These are phyloP conservation scores for Hymenoscyphus infarciens DNA, from an alignment of 2,329 filamentous ascomycete genomes.

Conservation along the genomic window DNA sequence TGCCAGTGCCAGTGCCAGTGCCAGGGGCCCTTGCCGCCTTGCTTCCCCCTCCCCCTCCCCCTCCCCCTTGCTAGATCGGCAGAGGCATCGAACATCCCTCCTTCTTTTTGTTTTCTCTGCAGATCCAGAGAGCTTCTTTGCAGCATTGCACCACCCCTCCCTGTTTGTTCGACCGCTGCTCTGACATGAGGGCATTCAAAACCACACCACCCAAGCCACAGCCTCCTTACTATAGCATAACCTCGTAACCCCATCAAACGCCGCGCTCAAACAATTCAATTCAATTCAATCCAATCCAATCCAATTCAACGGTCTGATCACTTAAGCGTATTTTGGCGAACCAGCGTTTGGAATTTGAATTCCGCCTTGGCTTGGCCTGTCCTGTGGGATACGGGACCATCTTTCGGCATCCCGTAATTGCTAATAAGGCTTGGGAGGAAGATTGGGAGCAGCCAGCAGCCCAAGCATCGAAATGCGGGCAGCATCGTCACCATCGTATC, in stretches of 20 bases:
- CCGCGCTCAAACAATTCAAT: not conserved
- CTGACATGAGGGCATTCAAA: conserved; percentile 1
- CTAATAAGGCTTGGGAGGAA: not conserved
- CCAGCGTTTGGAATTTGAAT: not conserved
- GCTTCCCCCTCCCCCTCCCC: not conserved
- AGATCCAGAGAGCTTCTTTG: conserved; percentile 3
- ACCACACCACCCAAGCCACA: not conserved
- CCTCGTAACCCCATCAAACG: not conserved
- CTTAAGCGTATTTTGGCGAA: not conserved
- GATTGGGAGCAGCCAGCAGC: too few relatives aligned
- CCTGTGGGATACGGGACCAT: not conserved
- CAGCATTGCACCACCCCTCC: not conserved
- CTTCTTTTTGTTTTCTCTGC: conserved; percentile 7
- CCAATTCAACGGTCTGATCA: not conserved
- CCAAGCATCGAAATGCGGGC: conserved; percentile 2
- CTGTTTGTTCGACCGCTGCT: not conserved
- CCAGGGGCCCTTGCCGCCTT: not conserved
- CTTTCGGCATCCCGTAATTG: not conserved
- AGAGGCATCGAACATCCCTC: not conserved
- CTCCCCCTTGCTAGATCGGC: not conserved
- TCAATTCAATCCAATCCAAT: too few relatives aligned
- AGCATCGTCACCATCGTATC: not conserved
- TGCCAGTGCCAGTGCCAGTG: too few relatives aligned
- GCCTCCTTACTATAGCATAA: too few relatives aligned
- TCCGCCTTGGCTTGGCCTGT: not conserved